Evolutionary conservation across 1,284 basidiomycete genomes (phyloP), one percentile per base, ranked within the genome.

Genomic region (Pseudozyma hubeiensis): DNA sequence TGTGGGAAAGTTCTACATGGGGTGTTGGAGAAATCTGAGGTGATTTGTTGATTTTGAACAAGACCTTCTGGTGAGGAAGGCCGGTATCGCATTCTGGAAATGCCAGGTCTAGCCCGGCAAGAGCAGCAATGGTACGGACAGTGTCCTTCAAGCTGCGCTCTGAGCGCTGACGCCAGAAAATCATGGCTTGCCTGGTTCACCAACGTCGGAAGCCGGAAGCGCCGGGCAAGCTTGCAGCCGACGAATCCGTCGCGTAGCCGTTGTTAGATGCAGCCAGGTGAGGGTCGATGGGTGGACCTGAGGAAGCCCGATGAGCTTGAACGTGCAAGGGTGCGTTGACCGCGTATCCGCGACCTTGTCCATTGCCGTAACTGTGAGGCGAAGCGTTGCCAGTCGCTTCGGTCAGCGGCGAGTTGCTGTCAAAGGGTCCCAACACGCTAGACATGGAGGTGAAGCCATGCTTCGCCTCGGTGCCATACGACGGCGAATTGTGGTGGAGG

Each of bases 371-470:
- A 37, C 47, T 63, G n/a, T 34, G 35, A 6, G 60, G 66, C 37
- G 66, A 69, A 8, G 52, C 55, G 7, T 54, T 44, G n/a, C 56
- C 66, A 0, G 60, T 63, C 2, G 46, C 66, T 37, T 69, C 66
- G 9, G 66, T 69, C 52, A 69, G 39, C n/a, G 66, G 66, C 19
- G 66, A 69, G 7, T 56, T 60, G 7, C 55, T 51, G 11, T 69
- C 66, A 37, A 69, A 54, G 16, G 52, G 52, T 45, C 63, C 66
- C 2, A 52, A 33, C 31, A 44, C 47, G 24, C 19, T 50, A 16
- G 45, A 34, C 60, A 48, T 44, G 3, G 52, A 50, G 3, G 34
- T 35, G 7, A 47, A 48, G 1, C 47, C 47, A 2, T 34, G 47
- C 47, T 59, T 54, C 35, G 46, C n/a, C 35, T 45, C 39, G 4